Percentiles rank a stretch among this genome's conserved stretches.
phyloP scores from a whole-genome alignment of 192 early-diverging fungal species.

The Podochytrium sp. region DNA sequence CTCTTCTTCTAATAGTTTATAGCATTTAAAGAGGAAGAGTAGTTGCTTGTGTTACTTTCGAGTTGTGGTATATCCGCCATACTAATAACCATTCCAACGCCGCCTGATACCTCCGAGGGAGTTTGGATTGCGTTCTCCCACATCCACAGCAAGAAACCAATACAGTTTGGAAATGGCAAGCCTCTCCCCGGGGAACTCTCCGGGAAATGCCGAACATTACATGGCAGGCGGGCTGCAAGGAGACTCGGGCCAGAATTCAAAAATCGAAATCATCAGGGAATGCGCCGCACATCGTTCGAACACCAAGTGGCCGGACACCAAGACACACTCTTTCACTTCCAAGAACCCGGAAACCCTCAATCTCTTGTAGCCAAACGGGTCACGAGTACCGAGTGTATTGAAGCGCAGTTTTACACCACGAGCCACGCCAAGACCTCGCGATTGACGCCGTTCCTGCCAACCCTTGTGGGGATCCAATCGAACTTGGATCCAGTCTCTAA shows the following conservation, averaged over 20 bases:
- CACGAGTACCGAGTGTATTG: neutral
- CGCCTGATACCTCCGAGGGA: no score
- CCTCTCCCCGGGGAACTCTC: neutral
- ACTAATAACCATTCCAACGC: no score
- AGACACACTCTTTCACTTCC: neutral
- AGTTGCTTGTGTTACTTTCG: no score
- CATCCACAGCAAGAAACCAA: neutral
- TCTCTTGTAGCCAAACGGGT: neutral
- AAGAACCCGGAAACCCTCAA: neutral
- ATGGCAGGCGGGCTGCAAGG: no score
- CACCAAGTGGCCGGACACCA: constrained; percentile 28
- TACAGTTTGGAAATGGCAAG: neutral
- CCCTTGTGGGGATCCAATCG: neutral
- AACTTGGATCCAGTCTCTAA: neutral
- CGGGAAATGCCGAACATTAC: no score
- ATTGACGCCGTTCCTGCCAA: neutral
- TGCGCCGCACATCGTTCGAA: neutral
- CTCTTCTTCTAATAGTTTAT: no score
- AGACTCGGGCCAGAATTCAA: no score
- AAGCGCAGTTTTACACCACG: neutral
- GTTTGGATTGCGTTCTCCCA: neutral
- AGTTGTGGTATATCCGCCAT: no score
- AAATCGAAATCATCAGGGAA: neutral
- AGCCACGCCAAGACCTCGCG: neutral
- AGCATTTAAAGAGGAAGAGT: no score